Base-by-base conservation (phyloP, 2,329 filamentous ascomycete genomes). In the Beauveria sp. region DNA sequence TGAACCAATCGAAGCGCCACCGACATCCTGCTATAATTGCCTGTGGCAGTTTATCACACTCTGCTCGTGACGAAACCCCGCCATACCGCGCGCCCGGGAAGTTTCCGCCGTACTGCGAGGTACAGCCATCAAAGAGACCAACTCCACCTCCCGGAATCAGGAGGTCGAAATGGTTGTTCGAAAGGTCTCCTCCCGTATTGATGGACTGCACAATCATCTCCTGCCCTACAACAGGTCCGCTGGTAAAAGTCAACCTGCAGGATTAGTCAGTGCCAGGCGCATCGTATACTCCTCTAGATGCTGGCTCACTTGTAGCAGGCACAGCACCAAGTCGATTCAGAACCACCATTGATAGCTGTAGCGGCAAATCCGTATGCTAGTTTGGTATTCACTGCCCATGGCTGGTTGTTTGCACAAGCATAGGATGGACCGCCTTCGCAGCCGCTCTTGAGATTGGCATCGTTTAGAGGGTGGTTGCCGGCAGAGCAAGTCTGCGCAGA, bases 1-100 rank as follows among this genome's bases (percentile, higher is more conserved):
- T 68, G 73, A 87, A 86, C 83, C 83, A 87, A 74, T 86, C 82
- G 68, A 86, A 88, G 64, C 84, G 82, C 82, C 84, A 88, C 70
- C 80, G 75, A 73, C 84, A 87, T 9, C 84, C 84, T 10, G 73
- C 75, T 74, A 83, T 80, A 57, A 87, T 76, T 43, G 76, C 73
- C 43, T 69, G 73, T 0, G 84, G 84, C 73, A 85, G 82, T 57
- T 70, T 68, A 63, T 77, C 74, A 73, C 84, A 87, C 38, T 81
- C 77, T 56, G 73, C 72, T 60, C 79, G 75, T 56, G 77, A 77
- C 22, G 74, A 73, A 65, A 86, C 75, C 54, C 85, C 84, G 52
- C 84, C 85, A 71, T 86, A 87, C 62, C 78, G 78, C 60, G 79
- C 77, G 64, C 84, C 84, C 8, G 72, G 71, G 16, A 67, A 55